Base-by-base conservation (phyloP, 208 protist species). In the Phytomonas serpens region DNA sequence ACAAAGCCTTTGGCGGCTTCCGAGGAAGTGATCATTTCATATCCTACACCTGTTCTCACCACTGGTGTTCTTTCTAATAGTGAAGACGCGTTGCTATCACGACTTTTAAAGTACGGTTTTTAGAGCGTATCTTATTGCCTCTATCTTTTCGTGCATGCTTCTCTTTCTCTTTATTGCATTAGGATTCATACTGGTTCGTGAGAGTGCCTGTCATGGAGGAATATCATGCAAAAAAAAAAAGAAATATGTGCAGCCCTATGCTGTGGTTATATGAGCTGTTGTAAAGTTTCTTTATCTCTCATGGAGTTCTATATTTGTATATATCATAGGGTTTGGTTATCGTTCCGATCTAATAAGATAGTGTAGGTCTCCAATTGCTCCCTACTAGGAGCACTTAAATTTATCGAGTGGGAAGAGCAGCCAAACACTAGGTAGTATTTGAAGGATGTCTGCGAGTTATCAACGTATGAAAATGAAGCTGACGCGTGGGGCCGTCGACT, bases 11-110 rank as follows among this genome's bases (percentile, higher is more conserved):
- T 96, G 32, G 71, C 67, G 0, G 83, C 91, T 9, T 81, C 86
- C 1, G 82, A 87, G 73, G 91, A 96, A 68, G 91, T 93, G 3
- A 86, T 96, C 63, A 63, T 93, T 27, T 73, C 77, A 27, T 96
- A 92, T 76, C 73, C 75, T 16, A 62, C 78, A 2, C 78, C 80
- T 9, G 69, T 82, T 3, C 62, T 89, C 61, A 76, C 69, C 16
- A 86, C 88, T 0, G 85, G 81, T 13, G 78, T 84, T 2, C 76
- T 93, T 23, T 68, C 52, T 9, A 11, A 42, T 1, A 62, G 61
- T 11, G 77, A 92, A 2, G 84, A 93, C 31, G 71, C 74, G 16
- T 57, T 75, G 9, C 47, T 96, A 23, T 85, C 83, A 14, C 80
- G 90, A 7, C 69, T 93, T 14, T 75, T 95, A 64, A 82, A 90